These are phyloP conservation scores for Curvularia lunata DNA, from an alignment of 2,329 filamentous ascomycete species.

Conservation along the genomic window DNA sequence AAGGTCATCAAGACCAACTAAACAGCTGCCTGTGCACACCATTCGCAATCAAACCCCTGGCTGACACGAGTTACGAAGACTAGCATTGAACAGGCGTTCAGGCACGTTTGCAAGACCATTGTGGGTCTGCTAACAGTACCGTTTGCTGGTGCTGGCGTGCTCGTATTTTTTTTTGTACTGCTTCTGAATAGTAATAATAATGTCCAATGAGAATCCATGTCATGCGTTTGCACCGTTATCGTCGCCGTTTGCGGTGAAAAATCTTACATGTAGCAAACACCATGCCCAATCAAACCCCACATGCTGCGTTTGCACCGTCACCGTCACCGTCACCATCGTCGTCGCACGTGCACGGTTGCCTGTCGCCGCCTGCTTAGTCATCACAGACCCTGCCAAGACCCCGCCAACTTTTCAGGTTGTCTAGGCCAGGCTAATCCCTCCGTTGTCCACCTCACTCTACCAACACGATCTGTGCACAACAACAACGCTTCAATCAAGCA, in stretches of 20 bases:
- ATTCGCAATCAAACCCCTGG: conserved; percentile 6
- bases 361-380: conserved; percentile 5
- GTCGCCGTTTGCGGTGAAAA: too few species aligned
- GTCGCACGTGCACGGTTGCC: conserved; percentile 1
- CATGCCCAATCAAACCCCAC: too few species aligned
- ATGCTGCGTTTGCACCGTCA: not conserved
- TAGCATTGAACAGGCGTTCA: conserved; percentile 19
- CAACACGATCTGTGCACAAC: conserved; percentile 19
- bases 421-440: conserved; percentile 6
- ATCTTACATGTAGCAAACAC: conserved; percentile 6
- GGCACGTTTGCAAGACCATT: conserved; percentile 5
- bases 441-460: conserved; percentile 17
- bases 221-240: not conserved
- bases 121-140: conserved; percentile 3
- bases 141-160: not conserved
- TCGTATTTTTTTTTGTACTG: conserved; percentile 3
- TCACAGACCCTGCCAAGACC: conserved; percentile 11
- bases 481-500: conserved; percentile 24
- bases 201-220: not conserved
- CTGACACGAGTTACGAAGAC: conserved; percentile 10
- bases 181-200: conserved; percentile 15
- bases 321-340: not conserved
- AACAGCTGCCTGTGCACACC: not conserved
- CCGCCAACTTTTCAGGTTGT: conserved; percentile 14
- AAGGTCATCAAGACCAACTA: conserved; percentile 57